Conservation (phyloP, 352 stramenopile genomes). For the Aphanomyces cochlioides region DNA sequence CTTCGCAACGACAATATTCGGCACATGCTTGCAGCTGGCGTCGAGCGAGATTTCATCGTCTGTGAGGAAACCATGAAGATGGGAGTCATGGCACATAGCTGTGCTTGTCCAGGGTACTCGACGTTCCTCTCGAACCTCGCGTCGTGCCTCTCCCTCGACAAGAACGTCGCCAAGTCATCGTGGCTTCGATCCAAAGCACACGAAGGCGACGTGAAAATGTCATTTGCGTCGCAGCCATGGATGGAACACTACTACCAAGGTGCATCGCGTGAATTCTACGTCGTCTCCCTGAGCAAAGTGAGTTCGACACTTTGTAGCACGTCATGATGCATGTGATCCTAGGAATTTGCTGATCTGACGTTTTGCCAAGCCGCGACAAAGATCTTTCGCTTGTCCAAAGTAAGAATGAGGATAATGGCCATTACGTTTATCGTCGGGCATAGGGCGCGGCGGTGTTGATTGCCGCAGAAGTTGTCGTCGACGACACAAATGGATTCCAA, state of each 20-base stretch:
- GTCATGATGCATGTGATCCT: not conserved
- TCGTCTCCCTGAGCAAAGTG: slow-evolving; percentile 74
- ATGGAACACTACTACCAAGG: slow-evolving; percentile 58
- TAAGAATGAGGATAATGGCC: not conserved
- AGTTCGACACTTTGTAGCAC: not conserved
- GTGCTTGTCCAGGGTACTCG: slow-evolving; percentile 66
- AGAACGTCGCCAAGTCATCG: not conserved
- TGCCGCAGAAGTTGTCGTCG: slow-evolving; percentile 71
- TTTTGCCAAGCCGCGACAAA: slow-evolving; percentile 56
- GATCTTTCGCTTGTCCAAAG: slow-evolving; percentile 51
- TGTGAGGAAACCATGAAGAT: slow-evolving; percentile 88
- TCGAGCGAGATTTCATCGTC: slow-evolving; percentile 76
- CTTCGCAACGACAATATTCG: slow-evolving; percentile 67
- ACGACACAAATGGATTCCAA: slow-evolving; percentile 36
- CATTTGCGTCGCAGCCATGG: not conserved
- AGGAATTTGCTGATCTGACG: slow-evolving; percentile 65
- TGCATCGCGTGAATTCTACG: slow-evolving; percentile 79
- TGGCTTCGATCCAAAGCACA: not conserved
- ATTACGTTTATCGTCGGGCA: slow-evolving; percentile 30
- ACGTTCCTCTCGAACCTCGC: slow-evolving; percentile 83
- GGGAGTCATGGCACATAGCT: slow-evolving; percentile 74
- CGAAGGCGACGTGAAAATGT: not conserved
- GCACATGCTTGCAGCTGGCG: slow-evolving; percentile 72
- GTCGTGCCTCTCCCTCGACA: slow-evolving; percentile 69
- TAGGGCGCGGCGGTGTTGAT: slow-evolving; percentile 69